These are phyloP conservation scores for Mimosa pudica DNA, from an alignment of 306 rosid genomes.

Conservation along the genomic window DNA sequence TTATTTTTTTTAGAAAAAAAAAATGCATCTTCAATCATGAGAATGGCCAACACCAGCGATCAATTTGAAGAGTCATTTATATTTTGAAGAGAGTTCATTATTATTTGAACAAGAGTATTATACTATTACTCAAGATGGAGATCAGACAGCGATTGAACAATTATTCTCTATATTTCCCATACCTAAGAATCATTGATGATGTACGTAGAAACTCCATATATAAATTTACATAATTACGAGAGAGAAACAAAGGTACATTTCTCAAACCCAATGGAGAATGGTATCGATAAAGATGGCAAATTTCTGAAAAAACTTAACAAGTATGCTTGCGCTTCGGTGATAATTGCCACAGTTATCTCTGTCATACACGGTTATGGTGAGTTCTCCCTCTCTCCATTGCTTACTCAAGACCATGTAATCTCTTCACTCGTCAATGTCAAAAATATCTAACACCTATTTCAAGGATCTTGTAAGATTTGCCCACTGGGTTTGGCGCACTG, in stretches of 20 bases:
- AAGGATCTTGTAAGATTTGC: no score
- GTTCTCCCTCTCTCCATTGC: neutral
- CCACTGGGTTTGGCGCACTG: no score
- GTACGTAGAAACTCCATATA: neutral
- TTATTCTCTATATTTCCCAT: neutral
- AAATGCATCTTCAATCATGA: neutral
- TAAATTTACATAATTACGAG: no score
- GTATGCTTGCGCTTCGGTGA: conserved; percentile 58
- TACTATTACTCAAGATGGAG: no score
- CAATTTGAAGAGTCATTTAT: neutral
- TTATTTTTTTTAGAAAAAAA: no score
- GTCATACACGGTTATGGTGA: conserved; percentile 50
- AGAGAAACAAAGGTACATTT: no score
- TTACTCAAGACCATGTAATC: no score
- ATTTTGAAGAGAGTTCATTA: no score
- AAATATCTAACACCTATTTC: no score
- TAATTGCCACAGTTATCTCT: conserved; percentile 60
- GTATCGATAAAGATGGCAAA: conserved; percentile 1
- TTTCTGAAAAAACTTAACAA: conserved; percentile 44
- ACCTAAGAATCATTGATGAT: neutral
- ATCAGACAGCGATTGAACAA: no score
- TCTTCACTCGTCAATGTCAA: no score
- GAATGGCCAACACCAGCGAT: neutral
- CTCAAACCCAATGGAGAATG: neutral
- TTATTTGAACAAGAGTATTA: no score